Evolutionary conservation across 177 flowering plant genomes (phyloP).

Genomic region (Telopea speciosissima): DNA sequence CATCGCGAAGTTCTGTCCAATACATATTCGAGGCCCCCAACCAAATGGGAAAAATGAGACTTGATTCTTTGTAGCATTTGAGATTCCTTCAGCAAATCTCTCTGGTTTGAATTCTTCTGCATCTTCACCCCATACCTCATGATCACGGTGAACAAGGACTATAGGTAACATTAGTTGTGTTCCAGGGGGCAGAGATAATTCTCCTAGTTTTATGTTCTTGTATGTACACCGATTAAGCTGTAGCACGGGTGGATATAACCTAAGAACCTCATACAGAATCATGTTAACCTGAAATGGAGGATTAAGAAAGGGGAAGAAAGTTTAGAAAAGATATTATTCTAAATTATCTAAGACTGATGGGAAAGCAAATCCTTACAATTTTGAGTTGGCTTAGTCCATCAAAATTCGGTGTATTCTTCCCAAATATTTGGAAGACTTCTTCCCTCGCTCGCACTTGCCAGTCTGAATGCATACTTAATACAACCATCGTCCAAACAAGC

Average conservation of each 20-base stretch:
- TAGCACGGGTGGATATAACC: conserved; percentile 15
- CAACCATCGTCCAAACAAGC: conserved; percentile 5
- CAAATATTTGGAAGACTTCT: conserved; percentile 1
- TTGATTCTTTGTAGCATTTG: conserved; percentile 20
- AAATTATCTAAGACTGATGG: too few species aligned
- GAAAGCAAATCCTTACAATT: background rate
- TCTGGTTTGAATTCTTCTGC: conserved; percentile 17
- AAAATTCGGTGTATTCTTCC: background rate
- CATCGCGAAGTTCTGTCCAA: conserved; percentile 17
- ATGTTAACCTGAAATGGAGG: conserved; percentile 13
- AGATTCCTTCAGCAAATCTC: conserved; percentile 18
- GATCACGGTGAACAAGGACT: conserved; percentile 12
- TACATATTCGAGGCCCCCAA: conserved; percentile 21
- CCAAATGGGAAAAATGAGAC: conserved; percentile 22
- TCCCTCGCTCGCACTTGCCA: conserved; percentile 4
- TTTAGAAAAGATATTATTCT: background rate
- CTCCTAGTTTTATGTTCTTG: conserved; percentile 14
- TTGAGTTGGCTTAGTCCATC: background rate
- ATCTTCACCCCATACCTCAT: conserved; percentile 14
- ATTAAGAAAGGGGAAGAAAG: background rate
- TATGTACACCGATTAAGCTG: background rate
- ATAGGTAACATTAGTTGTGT: conserved; percentile 9
- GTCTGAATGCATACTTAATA: background rate
- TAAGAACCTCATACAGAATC: conserved; percentile 20
- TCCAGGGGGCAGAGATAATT: conserved; percentile 14